A percentile compares a stretch with the other conserved stretches of the same genome.
These are phyloP conservation scores for Aureobasidium sp. DNA, from an alignment of 2,329 filamentous ascomycete species.

Conservation along the genomic window DNA sequence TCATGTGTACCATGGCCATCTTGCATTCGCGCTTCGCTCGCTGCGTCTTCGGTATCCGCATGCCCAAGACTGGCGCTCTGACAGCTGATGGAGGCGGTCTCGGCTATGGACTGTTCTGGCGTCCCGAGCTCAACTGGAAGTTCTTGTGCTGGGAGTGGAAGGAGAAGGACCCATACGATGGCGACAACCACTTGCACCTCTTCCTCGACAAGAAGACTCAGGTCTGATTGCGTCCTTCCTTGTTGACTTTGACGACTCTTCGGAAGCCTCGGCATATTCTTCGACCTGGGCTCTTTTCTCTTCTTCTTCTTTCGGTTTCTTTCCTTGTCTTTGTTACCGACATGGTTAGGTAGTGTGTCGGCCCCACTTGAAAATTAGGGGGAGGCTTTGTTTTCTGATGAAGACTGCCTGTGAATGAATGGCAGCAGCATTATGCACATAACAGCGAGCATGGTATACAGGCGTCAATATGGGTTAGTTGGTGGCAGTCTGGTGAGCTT, in stretches of 20 bases:
- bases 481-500: not conserved
- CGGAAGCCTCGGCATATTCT: not conserved
- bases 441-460: slow-evolving; percentile 3
- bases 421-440: slow-evolving; percentile 9
- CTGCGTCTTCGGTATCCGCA: slow-evolving; percentile 70
- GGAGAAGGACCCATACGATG: slow-evolving; percentile 13
- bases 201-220: slow-evolving; percentile 13
- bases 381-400: not conserved
- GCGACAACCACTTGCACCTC: slow-evolving; percentile 12
- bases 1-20: slow-evolving; percentile 95
- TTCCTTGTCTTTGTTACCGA: slow-evolving; percentile 12
- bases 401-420: slow-evolving; percentile 10
- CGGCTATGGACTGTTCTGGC: slow-evolving; percentile 57
- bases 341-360: slow-evolving; percentile 14
- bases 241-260: not conserved
- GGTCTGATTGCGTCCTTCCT: slow-evolving; percentile 5
- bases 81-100: slow-evolving; percentile 54
- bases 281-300: not conserved
- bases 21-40: slow-evolving; percentile 87
- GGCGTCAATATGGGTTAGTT: slow-evolving; percentile 7
- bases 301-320: not conserved
- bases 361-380: slow-evolving; percentile 2
- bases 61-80: slow-evolving; percentile 74
- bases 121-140: slow-evolving; percentile 76
- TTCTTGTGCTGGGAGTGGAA: slow-evolving; percentile 63